Evolutionary conservation across 371 early-diverging fungal species (phyloP).

Genomic region (Syncephalastrum sp.): DNA sequence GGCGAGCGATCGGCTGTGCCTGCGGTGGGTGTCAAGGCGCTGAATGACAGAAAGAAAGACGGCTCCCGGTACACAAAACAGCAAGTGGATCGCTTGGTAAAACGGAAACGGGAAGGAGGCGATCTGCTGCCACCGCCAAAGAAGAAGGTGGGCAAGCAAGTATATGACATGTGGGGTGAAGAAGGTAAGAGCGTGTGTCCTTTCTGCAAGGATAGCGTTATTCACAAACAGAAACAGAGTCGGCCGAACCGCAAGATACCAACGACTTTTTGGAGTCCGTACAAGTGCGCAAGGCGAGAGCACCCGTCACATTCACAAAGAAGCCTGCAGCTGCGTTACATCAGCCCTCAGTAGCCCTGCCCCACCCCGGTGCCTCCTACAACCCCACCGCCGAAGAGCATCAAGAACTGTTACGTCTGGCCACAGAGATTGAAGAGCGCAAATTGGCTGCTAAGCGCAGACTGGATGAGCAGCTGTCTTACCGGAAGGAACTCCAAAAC

Average conservation of each 20-base stretch:
- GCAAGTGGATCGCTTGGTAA: constrained; percentile 24
- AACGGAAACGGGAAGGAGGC: constrained; percentile 19
- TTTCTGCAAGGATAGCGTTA: neutral
- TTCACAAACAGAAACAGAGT: neutral
- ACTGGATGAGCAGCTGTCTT: constrained; percentile 12
- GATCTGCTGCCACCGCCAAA: constrained; percentile 19
- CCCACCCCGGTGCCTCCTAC: constrained; percentile 90
- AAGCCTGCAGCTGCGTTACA: constrained; percentile 46
- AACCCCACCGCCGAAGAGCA: constrained; percentile 83
- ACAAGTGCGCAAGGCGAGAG: constrained; percentile 28
- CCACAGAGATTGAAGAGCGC: constrained; percentile 50
- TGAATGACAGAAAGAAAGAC: constrained; percentile 20
- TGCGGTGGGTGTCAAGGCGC: constrained; percentile 32
- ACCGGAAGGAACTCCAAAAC: constrained; percentile 12
- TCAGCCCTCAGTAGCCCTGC: constrained; percentile 68
- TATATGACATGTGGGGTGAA: constrained; percentile 59
- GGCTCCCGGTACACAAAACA: constrained; percentile 25
- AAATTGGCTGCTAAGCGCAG: constrained; percentile 12
- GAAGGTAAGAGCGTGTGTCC: constrained; percentile 6
- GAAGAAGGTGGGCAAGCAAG: constrained; percentile 18
- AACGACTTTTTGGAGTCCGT: constrained; percentile 22
- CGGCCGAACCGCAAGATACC: constrained; percentile 3
- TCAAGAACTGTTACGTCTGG: constrained; percentile 54
- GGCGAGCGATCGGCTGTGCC: constrained; percentile 61
- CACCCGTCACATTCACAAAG: constrained; percentile 51